These are phyloP conservation scores for Beta vulgaris DNA, from an alignment of 148 eudicot species.

Conservation along the genomic window DNA sequence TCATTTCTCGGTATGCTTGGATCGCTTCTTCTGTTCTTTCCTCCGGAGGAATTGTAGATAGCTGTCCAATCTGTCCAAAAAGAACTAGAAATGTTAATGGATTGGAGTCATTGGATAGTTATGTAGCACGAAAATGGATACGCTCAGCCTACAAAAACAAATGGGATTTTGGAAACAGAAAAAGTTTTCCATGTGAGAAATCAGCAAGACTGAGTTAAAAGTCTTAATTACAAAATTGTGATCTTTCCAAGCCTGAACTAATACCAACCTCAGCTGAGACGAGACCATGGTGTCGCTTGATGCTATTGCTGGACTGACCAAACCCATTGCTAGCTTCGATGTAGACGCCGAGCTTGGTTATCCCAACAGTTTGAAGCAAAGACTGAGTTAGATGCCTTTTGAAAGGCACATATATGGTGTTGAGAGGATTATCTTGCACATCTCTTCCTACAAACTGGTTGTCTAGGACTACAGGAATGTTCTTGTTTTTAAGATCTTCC, in stretches of 20 bases:
- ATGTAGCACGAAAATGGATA: neutral
- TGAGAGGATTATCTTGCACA: constrained; percentile 83
- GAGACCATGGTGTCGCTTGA: constrained; percentile 63
- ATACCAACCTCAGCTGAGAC: constrained; percentile 95
- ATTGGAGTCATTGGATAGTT: too few relatives aligned
- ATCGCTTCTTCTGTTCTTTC: constrained; percentile 69
- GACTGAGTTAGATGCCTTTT: constrained; percentile 58
- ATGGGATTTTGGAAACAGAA: too few relatives aligned
- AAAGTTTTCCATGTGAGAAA: too few relatives aligned
- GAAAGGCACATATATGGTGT: constrained; percentile 62
- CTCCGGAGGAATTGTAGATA: constrained; percentile 86
- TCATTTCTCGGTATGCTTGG: constrained; percentile 45
- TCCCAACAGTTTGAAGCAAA: constrained; percentile 82
- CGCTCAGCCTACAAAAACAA: too few relatives aligned
- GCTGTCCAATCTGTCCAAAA: constrained; percentile 73
- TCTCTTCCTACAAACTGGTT: constrained; percentile 73
- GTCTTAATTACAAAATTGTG: too few relatives aligned
- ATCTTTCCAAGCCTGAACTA: too few relatives aligned
- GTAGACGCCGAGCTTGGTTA: constrained; percentile 76
- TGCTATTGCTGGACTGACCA: constrained; percentile 71
- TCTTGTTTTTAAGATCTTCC: constrained; percentile 52
- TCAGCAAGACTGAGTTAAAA: too few relatives aligned
- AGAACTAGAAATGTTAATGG: neutral
- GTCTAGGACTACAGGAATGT: constrained; percentile 62
- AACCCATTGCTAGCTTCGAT: constrained; percentile 93